Evolutionary conservation across 139 green algal species (phyloP).

Genomic region (Coccomyxa sp.): DNA sequence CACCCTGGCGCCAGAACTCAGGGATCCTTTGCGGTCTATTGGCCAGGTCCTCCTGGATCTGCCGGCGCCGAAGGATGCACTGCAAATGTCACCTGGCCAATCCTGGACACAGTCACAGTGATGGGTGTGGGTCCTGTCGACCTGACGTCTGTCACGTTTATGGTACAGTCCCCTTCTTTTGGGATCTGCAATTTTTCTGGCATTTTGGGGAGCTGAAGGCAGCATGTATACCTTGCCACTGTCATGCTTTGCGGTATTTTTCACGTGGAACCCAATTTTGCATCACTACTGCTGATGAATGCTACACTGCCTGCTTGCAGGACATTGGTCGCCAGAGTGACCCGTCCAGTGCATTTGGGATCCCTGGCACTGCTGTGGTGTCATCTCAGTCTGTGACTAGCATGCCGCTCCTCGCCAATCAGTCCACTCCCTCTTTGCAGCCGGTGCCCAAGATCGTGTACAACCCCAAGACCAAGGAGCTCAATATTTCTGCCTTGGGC

Average conservation of each 20-base stretch:
- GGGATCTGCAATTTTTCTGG: background rate
- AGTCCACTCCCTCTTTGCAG: no score
- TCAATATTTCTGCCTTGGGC: background rate
- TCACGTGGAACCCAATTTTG: background rate
- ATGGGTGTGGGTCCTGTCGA: background rate
- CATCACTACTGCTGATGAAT: background rate
- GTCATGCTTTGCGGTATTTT: background rate
- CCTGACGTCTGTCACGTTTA: background rate
- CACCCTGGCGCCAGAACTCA: background rate
- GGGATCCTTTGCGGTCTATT: background rate
- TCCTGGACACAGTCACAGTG: background rate
- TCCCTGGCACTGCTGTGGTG: background rate
- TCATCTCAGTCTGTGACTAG: background rate
- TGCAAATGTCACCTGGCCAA: background rate
- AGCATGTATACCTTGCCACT: background rate
- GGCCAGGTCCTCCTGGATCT: background rate
- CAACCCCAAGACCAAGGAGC: background rate
- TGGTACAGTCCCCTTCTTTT: background rate
- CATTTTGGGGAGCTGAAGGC: background rate
- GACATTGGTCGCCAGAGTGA: background rate
- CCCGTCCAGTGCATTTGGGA: background rate
- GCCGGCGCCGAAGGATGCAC: background rate
- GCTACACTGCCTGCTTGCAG: background rate
- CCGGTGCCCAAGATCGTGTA: background rate
- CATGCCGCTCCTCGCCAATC: background rate